These are phyloP conservation scores for Vitis cinerea DNA, from an alignment of 164 flowering plant species.

Conservation along the genomic window DNA sequence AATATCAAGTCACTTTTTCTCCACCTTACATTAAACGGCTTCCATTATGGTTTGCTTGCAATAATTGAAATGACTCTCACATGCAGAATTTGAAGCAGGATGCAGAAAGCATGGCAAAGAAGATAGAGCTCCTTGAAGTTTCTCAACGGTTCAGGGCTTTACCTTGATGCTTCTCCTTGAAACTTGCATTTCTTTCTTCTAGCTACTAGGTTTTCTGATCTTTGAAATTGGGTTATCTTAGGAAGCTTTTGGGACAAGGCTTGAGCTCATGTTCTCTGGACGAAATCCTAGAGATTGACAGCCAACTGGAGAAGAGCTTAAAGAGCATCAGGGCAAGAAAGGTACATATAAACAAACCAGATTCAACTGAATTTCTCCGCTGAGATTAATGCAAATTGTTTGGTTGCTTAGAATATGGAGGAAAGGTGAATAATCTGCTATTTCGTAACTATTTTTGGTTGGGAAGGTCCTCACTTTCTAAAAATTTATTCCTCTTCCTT, in stretches of 20 bases:
- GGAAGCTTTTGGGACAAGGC: conserved; percentile 39
- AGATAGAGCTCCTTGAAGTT: conserved; percentile 32
- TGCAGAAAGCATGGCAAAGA: conserved; percentile 23
- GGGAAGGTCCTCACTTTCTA: background rate
- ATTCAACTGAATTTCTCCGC: background rate
- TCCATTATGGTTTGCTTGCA: background rate
- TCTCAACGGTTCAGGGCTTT: conserved; percentile 19
- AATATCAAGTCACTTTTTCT: background rate
- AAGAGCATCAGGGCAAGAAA: conserved; percentile 32
- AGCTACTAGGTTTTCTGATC: background rate
- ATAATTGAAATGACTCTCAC: background rate
- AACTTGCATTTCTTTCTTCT: background rate
- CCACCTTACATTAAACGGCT: background rate
- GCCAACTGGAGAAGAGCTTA: conserved; percentile 29
- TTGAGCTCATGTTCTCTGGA: conserved; percentile 26
- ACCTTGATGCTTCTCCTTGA: background rate
- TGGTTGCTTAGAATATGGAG: too few relatives aligned
- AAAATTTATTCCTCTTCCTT: background rate
- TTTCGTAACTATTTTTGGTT: too few relatives aligned
- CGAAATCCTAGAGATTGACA: conserved; percentile 29
- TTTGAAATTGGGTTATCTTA: conserved; percentile 1
- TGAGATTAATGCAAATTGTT: too few relatives aligned
- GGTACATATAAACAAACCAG: conserved; percentile 19
- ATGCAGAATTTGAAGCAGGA: conserved; percentile 34
- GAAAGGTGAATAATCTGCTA: too few relatives aligned